These are phyloP conservation scores for Endotrypanum monterogeii DNA, from an alignment of 208 protist species.

Conservation along the genomic window DNA sequence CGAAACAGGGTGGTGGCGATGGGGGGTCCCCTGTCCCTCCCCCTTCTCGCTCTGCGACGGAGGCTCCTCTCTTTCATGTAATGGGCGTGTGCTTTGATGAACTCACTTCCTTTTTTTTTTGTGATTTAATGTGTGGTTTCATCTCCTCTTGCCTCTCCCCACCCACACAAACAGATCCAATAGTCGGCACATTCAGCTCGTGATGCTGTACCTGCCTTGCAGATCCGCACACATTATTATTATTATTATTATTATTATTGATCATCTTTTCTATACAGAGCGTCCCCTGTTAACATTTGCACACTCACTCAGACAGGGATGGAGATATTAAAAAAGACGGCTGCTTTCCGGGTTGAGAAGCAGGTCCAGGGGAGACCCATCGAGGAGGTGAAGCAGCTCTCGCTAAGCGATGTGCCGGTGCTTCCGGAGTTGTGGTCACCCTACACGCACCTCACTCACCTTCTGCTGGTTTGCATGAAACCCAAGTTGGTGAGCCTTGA, in stretches of 20 bases:
- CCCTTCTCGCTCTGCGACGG: not conserved
- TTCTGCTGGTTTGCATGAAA: slow-evolving; percentile 71
- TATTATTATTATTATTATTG: no score
- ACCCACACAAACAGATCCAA: not conserved
- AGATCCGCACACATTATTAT: no score
- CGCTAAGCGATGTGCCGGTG: slow-evolving; percentile 63
- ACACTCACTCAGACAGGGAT: slow-evolving; percentile 26
- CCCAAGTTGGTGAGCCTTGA: slow-evolving; percentile 44
- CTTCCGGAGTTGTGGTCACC: slow-evolving; percentile 47
- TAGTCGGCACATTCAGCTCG: not conserved
- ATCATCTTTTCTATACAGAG: no score
- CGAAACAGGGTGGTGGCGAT: not conserved
- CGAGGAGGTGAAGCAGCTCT: slow-evolving; percentile 62
- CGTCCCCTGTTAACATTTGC: not conserved
- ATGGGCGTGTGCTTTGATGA: not conserved
- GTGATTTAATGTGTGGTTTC: not conserved
- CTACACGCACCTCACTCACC: slow-evolving; percentile 55
- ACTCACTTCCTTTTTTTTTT: not conserved
- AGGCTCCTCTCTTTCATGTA: not conserved
- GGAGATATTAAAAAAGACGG: slow-evolving; percentile 76
- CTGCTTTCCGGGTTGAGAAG: slow-evolving; percentile 64
- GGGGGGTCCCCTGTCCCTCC: no score
- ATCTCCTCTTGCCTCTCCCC: not conserved
- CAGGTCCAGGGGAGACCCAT: slow-evolving; percentile 52
- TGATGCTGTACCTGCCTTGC: no score